Evolutionary conservation across 352 stramenopile species (phyloP).

Genomic region (Phytophthora kernoviae): DNA sequence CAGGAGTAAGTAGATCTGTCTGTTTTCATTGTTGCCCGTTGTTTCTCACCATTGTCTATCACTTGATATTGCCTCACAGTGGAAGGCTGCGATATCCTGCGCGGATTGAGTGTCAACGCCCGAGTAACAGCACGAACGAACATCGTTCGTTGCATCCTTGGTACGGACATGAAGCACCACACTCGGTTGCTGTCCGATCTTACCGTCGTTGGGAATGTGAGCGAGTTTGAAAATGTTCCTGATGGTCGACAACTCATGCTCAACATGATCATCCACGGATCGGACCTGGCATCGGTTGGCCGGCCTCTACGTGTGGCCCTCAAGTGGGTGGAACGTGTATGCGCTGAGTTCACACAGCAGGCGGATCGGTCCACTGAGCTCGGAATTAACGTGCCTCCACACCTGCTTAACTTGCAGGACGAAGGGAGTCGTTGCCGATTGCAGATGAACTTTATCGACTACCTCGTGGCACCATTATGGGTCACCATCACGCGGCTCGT

Average conservation of each 20-base stretch:
- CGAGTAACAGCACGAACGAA: constrained; percentile 49
- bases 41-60: constrained; percentile 10
- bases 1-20: constrained; percentile 33
- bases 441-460: constrained; percentile 89
- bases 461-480: constrained; percentile 80
- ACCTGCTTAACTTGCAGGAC: constrained; percentile 81
- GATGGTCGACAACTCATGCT: constrained; percentile 76
- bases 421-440: constrained; percentile 61
- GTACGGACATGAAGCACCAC: constrained; percentile 86
- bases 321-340: constrained; percentile 78
- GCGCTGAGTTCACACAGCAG: constrained; percentile 82
- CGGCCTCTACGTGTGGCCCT: constrained; percentile 48
- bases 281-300: constrained; percentile 72
- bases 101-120: constrained; percentile 53
- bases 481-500: constrained; percentile 62
- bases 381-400: constrained; percentile 66
- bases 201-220: constrained; percentile 40
- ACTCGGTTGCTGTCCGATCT: constrained; percentile 68
- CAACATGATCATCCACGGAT: constrained; percentile 85
- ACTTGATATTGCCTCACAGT: constrained; percentile 22
- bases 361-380: constrained; percentile 57
- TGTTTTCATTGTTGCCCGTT: not conserved
- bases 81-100: constrained; percentile 61
- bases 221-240: constrained; percentile 61
- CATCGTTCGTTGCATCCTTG: constrained; percentile 81